Evolutionary conservation across 2,329 filamentous ascomycete species (phyloP), one percentile per base, ranked within the genome.

Genomic region (Ceratocystiopsis brevicomis): DNA sequence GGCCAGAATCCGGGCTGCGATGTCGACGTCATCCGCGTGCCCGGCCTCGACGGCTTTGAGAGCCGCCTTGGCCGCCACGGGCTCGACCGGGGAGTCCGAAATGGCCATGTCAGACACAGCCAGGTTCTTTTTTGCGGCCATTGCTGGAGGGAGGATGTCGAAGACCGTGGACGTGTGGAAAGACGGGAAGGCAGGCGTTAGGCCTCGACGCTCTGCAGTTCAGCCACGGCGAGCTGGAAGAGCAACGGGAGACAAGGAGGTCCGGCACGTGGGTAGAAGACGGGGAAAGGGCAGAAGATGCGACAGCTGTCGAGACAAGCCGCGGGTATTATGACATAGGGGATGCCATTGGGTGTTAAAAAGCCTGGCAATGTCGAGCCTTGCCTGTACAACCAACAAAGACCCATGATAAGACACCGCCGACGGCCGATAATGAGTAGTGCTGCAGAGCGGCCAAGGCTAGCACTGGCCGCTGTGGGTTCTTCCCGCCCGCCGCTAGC

Each of bases 21-120:
- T 52, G 39, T 55, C 53, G 16, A 54, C 47, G 18, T 54, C 49
- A 2, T 54, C 38, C 14, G 47, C 51, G 6, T 51, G 47, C 3
- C 52, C 52, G 4, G 51, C 50, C 44, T 54, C 52, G 21, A 53
- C 48, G 6, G 51, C 52, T 40, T 53, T 53, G 33, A 54, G 45
- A 14, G 51, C 51, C 10, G 25, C 25, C 25, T 30, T 30, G 14
- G 45, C 47, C 42, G 51, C 47, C 16, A 48, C 47, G 1, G 33
- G 33, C 13, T 15, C 40, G 6, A 32, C n/a, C 5, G 40, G 19
- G 4, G 40, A n/a, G 19, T 30, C 35, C n/a, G 19, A 4, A 13
- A 16, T 39, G 14, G 43, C 17, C 17, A 18, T 14, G 10, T 40
- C 34, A 10, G 36, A 9, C 17, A 35, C 16, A 12, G 25, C 19